phyloP scores from a whole-genome alignment of 73 alveolate species.

The Blepharisma stoltei region DNA sequence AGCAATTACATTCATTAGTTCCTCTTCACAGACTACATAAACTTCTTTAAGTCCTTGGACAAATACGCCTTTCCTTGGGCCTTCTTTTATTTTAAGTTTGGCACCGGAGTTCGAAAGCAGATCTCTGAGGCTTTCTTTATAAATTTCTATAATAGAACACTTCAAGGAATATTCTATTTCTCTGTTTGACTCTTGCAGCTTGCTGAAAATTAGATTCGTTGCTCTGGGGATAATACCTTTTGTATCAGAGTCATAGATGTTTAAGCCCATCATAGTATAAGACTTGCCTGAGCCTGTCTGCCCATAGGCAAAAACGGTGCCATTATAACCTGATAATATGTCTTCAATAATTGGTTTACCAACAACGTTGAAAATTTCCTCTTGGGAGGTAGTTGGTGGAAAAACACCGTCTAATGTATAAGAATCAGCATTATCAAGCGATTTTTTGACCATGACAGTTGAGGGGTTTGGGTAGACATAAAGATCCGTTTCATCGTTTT shows the following conservation, averaged over 20 bases:
- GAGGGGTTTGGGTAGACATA: slow-evolving; percentile 33
- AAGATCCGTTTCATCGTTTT: too few relatives aligned
- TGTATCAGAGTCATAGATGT: slow-evolving; percentile 59
- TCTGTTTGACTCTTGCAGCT: slow-evolving; percentile 31
- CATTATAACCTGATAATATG: slow-evolving; percentile 73
- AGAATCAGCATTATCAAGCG: not conserved
- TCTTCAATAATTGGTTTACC: slow-evolving; percentile 76
- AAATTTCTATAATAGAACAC: slow-evolving; percentile 76
- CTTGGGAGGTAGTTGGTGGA: slow-evolving; percentile 62
- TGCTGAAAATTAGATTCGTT: not conserved
- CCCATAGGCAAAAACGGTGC: slow-evolving; percentile 94
- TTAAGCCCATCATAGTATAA: slow-evolving; percentile 92
- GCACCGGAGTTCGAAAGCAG: slow-evolving; percentile 40
- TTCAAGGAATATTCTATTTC: slow-evolving; percentile 63
- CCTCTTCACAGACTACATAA: slow-evolving; percentile 49
- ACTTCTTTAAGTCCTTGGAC: slow-evolving; percentile 72
- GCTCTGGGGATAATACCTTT: slow-evolving; percentile 92
- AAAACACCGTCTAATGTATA: slow-evolving; percentile 77
- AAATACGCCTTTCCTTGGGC: slow-evolving; percentile 68
- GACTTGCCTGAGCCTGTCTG: slow-evolving; percentile 98
- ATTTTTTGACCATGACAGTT: slow-evolving; percentile 38
- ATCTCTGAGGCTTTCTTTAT: slow-evolving; percentile 71
- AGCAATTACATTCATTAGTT: slow-evolving; percentile 37
- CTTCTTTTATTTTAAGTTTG: slow-evolving; percentile 70
- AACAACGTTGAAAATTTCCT: slow-evolving; percentile 59